Conservation (phyloP, 208 protist genomes). For the Phytomonas sp. region DNA sequence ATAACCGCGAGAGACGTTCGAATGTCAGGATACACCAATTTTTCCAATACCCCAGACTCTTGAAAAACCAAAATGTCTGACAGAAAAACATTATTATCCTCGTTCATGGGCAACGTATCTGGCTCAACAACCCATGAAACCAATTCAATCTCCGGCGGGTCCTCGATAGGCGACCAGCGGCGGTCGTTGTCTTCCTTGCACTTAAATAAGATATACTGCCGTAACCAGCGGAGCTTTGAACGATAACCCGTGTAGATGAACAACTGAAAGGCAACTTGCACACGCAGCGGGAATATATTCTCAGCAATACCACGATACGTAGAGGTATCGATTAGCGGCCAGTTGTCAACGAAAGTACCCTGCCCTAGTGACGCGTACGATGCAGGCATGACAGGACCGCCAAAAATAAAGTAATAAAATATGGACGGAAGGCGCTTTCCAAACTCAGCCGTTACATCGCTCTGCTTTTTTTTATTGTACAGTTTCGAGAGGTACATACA, state of each 20-base stretch:
- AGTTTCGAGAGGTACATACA: constrained; percentile 26
- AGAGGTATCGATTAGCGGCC: constrained; percentile 75
- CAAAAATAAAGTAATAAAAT: constrained; percentile 64
- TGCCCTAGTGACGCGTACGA: constrained; percentile 61
- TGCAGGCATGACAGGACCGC: constrained; percentile 47
- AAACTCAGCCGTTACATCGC: constrained; percentile 25
- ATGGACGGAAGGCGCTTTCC: constrained; percentile 47
- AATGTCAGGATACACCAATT: constrained; percentile 22
- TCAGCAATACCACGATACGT: constrained; percentile 62
- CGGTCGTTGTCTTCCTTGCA: constrained; percentile 15
- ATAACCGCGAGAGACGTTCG: constrained; percentile 41
- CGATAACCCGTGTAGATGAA: constrained; percentile 19
- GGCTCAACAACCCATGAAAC: constrained; percentile 43
- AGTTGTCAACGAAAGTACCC: constrained; percentile 57
- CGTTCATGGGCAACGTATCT: constrained; percentile 10
- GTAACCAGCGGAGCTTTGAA: constrained; percentile 39
- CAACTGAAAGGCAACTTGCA: constrained; percentile 69
- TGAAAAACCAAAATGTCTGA: constrained; percentile 48
- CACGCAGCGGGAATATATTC: constrained; percentile 65
- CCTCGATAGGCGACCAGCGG: constrained; percentile 30
- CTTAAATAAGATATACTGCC: constrained; percentile 46
- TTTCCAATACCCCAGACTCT: constrained; percentile 18
- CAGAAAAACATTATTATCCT: constrained; percentile 35
- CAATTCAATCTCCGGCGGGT: constrained; percentile 50
- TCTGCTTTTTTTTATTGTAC: constrained; percentile 23